These are phyloP conservation scores for Pseudevernia furfuracea DNA, from an alignment of 495 filamentous ascomycete genomes.

Conservation along the genomic window DNA sequence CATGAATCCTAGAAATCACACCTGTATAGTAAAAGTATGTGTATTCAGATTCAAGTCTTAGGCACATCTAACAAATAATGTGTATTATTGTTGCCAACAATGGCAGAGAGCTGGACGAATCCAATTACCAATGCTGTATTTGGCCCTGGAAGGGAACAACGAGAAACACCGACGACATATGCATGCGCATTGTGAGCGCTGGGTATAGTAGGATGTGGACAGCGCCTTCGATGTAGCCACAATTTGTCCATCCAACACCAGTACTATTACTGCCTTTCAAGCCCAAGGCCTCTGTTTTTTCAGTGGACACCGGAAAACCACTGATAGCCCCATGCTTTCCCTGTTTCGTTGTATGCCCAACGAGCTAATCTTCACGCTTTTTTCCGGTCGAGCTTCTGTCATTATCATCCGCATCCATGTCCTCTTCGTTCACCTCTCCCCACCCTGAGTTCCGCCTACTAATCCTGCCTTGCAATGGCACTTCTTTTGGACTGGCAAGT, in stretches of 20 bases:
- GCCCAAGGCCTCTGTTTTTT: neutral
- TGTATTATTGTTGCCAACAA: neutral
- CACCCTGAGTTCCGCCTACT: constrained; percentile 58
- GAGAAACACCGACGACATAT: neutral
- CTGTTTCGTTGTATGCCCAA: neutral
- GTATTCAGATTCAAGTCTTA: neutral
- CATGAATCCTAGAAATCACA: neutral
- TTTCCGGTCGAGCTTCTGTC: constrained; percentile 16
- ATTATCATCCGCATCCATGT: constrained; percentile 27
- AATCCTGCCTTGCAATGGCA: constrained; percentile 39
- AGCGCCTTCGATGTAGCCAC: constrained; percentile 1
- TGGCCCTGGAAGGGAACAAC: neutral
- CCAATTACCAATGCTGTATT: neutral
- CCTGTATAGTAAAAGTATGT: neutral
- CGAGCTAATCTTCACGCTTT: constrained; percentile 10
- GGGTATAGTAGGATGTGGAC: neutral
- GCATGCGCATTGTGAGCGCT: constrained; percentile 1
- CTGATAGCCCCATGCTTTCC: neutral
- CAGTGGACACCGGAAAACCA: neutral
- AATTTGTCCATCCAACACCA: constrained; percentile 4
- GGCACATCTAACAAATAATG: neutral
- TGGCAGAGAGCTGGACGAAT: neutral
- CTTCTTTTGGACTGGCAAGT: constrained; percentile 48
- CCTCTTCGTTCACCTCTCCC: constrained; percentile 50
- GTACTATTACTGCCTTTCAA: neutral